phyloP scores from a whole-genome alignment of 192 early-diverging fungal species.

The Coemansia javaensis region DNA sequence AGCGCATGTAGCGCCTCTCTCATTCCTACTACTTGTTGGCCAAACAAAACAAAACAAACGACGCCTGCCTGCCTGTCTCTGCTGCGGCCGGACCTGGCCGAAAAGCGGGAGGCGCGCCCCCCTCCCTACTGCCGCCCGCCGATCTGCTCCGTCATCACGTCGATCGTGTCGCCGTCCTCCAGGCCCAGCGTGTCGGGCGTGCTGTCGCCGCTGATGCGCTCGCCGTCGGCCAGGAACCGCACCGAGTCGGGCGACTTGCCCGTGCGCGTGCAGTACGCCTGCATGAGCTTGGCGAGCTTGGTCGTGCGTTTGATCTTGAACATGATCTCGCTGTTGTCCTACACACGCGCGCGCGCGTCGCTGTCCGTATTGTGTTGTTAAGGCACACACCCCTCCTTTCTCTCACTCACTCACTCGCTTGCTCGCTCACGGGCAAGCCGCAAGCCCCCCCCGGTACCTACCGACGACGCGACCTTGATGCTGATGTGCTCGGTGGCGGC shows the following conservation, averaged over 20 bases:
- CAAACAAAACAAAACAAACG: too few species aligned
- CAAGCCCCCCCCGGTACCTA: conserved; percentile 47
- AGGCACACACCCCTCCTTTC: too few species aligned
- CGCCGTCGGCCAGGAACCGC: conserved; percentile 90
- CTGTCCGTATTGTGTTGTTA: not conserved
- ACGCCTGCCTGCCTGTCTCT: too few species aligned
- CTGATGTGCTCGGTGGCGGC: conserved; percentile 75
- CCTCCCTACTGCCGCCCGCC: conserved; percentile 43
- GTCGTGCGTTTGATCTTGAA: conserved; percentile 97
- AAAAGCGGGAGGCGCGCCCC: too few species aligned
- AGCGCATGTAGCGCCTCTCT: conserved; percentile 74
- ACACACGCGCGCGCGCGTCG: conserved; percentile 1
- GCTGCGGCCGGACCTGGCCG: too few species aligned
- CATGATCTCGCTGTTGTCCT: conserved; percentile 74
- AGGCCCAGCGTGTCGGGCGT: conserved; percentile 86
- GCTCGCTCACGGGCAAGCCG: too few species aligned
- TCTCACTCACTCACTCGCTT: too few species aligned
- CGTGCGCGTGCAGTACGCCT: conserved; percentile 85
- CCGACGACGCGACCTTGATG: conserved; percentile 82
- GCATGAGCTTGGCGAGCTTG: conserved; percentile 88
- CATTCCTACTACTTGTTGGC: too few species aligned
- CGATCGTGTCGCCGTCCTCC: conserved; percentile 94
- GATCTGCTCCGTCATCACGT: conserved; percentile 91
- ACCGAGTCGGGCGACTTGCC: conserved; percentile 73
- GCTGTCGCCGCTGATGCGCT: conserved; percentile 69